Percentiles rank a stretch among this genome's conserved stretches.
Conservation (phyloP, 176 grass and related monocot species). For the Thinopyrum elongatum region DNA sequence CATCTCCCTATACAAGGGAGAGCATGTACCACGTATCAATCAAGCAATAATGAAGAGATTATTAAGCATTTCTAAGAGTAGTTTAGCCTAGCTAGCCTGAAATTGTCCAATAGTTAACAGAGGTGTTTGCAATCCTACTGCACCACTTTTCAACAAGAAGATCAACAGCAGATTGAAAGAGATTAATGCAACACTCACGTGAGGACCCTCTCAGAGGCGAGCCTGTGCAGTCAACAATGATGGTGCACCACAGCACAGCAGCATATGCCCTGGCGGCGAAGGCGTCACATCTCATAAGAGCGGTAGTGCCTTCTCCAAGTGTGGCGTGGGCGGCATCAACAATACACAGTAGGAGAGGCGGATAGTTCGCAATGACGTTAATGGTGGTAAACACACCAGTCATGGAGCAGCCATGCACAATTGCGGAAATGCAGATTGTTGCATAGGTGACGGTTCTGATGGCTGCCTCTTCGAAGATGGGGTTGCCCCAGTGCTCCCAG, state of each 20-base stretch:
- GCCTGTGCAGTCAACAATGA: background rate
- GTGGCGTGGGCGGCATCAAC: background rate
- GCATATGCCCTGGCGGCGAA: background rate
- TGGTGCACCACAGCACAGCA: background rate
- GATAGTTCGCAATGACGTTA: background rate
- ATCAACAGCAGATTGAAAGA: background rate
- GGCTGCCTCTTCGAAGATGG: background rate
- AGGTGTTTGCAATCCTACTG: too few relatives aligned
- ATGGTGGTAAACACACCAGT: background rate
- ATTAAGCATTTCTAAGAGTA: too few relatives aligned
- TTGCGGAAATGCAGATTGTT: background rate
- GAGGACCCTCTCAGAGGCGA: background rate
- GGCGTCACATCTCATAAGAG: background rate
- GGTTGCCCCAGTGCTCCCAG: too few relatives aligned
- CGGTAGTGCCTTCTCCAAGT: background rate
- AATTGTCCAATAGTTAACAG: too few relatives aligned
- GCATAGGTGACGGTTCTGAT: too few relatives aligned
- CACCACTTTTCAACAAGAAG: too few relatives aligned
- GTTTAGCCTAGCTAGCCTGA: too few relatives aligned
- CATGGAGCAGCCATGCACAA: background rate
- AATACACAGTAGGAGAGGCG: background rate
- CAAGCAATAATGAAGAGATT: background rate
- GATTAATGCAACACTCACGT: background rate
- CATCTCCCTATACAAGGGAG: background rate
- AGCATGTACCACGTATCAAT: background rate